These are phyloP conservation scores for Bacterosira constricta DNA, from an alignment of 108 stramenopile species.

Conservation along the genomic window DNA sequence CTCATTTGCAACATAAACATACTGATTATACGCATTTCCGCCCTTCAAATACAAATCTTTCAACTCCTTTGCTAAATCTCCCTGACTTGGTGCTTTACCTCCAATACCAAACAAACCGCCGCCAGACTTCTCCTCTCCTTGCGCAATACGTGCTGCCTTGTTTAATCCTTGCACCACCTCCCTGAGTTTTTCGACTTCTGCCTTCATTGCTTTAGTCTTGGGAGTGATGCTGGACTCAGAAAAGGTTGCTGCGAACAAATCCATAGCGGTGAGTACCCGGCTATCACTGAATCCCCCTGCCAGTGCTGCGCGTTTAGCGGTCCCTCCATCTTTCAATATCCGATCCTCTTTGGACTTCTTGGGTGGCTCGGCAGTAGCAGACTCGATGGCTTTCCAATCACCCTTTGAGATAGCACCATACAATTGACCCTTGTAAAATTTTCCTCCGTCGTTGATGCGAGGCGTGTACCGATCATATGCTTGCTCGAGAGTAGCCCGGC, in stretches of 20 bases:
- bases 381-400: conserved; percentile 65
- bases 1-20: conserved; percentile 70
- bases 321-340: conserved; percentile 72
- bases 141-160: conserved; percentile 55
- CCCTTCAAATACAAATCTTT: conserved; percentile 73
- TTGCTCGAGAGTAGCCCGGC: conserved; percentile 76
- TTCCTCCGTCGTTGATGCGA: conserved; percentile 78
- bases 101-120: conserved; percentile 74
- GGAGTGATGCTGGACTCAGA: conserved; percentile 72
- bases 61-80: conserved; percentile 59
- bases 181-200: conserved; percentile 57
- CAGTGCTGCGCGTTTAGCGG: conserved; percentile 69
- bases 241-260: conserved; percentile 76
- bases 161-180: conserved; percentile 60
- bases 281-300: conserved; percentile 81
- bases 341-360: conserved; percentile 78
- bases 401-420: conserved; percentile 55
- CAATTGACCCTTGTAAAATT: conserved; percentile 66
- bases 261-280: conserved; percentile 68
- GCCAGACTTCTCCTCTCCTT: conserved; percentile 66
- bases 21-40: conserved; percentile 78
- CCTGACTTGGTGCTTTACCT: conserved; percentile 53
- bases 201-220: conserved; percentile 83
- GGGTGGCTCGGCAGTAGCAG: conserved; percentile 71
- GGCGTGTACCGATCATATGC: conserved; percentile 78